These are phyloP conservation scores for Wickerhamomyces rabaulensis DNA, from an alignment of 805 yeast genomes.

Conservation along the genomic window DNA sequence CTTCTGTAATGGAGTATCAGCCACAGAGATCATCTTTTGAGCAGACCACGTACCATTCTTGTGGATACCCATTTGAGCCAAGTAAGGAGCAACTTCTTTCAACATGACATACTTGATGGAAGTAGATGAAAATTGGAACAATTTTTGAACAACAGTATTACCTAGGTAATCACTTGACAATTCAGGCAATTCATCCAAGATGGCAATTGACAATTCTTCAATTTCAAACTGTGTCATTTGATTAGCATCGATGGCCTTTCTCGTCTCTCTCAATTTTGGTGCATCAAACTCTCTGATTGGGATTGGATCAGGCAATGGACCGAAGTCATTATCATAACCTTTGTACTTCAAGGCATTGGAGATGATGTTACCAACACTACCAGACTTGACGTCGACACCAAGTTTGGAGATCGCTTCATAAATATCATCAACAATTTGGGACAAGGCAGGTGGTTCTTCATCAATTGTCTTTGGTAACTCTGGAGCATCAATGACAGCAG, in stretches of 20 bases:
- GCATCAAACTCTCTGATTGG: constrained; percentile 75
- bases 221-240: constrained; percentile 52
- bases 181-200: constrained; percentile 87
- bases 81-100: constrained; percentile 65
- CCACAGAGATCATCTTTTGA: constrained; percentile 83
- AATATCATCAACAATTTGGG: constrained; percentile 25
- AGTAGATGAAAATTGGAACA: constrained; percentile 68
- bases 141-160: constrained; percentile 90
- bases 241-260: constrained; percentile 65
- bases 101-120: constrained; percentile 77
- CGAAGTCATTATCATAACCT: constrained; percentile 50
- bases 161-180: constrained; percentile 91
- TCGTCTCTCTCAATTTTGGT: constrained; percentile 78
- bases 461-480: constrained; percentile 11
- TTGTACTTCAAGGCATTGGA: constrained; percentile 37
- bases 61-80: constrained; percentile 91
- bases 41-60: constrained; percentile 99
- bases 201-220: constrained; percentile 76
- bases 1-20: constrained; percentile 58
- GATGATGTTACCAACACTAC: constrained; percentile 39
- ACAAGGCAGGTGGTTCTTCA: constrained; percentile 18
- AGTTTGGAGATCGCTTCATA: constrained; percentile 25
- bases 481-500: constrained; percentile 3
- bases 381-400: constrained; percentile 26
- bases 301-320: constrained; percentile 73